Evolutionary conservation across 176 grass and related monocot species (phyloP).

Genomic region (Poa annua): DNA sequence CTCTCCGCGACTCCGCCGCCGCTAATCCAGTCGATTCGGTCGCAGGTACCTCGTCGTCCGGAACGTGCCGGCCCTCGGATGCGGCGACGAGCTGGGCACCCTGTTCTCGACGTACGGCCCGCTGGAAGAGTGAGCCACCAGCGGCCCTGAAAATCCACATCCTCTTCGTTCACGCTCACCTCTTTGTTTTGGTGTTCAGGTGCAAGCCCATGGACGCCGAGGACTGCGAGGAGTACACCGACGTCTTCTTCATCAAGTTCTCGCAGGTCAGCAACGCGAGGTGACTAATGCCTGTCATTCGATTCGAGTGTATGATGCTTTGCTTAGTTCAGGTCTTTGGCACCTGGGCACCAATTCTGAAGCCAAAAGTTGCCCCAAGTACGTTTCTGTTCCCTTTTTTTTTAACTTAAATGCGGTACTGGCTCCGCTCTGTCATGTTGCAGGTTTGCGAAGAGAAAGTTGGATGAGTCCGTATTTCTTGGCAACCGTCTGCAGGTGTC

Average conservation of each 20-base stretch:
- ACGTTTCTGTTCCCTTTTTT: not conserved
- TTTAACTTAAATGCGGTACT: slow-evolving; percentile 26
- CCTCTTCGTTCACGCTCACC: not conserved
- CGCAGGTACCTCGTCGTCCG: slow-evolving; percentile 87
- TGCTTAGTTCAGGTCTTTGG: slow-evolving; percentile 15
- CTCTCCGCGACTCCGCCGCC: not conserved
- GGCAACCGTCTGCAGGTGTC: slow-evolving; percentile 77
- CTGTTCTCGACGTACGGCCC: slow-evolving; percentile 75
- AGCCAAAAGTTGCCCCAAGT: not conserved
- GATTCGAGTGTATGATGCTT: not conserved
- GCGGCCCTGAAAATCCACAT: not conserved
- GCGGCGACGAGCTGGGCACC: slow-evolving; percentile 67
- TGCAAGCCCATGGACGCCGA: slow-evolving; percentile 98
- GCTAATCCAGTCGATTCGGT: not conserved
- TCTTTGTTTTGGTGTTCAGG: slow-evolving; percentile 43
- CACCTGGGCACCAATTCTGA: not conserved
- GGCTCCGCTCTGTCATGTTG: slow-evolving; percentile 21
- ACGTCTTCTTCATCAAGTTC: slow-evolving; percentile 95
- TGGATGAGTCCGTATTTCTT: slow-evolving; percentile 83
- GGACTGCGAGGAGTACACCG: slow-evolving; percentile 84
- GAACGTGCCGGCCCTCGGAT: slow-evolving; percentile 91
- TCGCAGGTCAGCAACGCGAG: slow-evolving; percentile 83
- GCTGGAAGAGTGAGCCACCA: slow-evolving; percentile 70
- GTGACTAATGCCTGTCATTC: slow-evolving; percentile 44
- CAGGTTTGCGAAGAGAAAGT: slow-evolving; percentile 94